Conservation (phyloP, 2,329 filamentous ascomycete genomes). For the Fonsecaea multimorphosa region DNA sequence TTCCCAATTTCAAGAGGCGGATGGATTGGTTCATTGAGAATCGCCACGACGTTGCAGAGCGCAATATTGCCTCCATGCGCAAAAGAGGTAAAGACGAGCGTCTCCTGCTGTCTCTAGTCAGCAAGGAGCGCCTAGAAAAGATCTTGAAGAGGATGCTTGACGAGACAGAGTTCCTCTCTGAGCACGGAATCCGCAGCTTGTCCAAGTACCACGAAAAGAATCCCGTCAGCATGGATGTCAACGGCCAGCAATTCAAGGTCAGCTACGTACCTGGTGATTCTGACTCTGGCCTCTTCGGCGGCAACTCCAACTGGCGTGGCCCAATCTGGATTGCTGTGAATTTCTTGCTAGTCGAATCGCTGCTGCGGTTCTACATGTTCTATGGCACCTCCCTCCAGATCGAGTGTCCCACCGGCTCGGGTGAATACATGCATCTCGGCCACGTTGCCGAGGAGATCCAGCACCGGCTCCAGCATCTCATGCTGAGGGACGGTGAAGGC, state of each 20-base stretch:
- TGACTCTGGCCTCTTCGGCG: constrained; percentile 91
- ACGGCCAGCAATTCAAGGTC: constrained; percentile 86
- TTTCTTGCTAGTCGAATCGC: constrained; percentile 88
- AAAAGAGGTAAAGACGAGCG: constrained; percentile 89
- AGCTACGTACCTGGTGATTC: constrained; percentile 94
- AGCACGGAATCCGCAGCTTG: constrained; percentile 87
- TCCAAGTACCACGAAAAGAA: constrained; percentile 90
- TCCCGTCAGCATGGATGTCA: constrained; percentile 94
- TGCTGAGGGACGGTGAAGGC: constrained; percentile 81
- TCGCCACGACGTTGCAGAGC: constrained; percentile 81
- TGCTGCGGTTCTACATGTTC: constrained; percentile 96
- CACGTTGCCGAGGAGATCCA: constrained; percentile 95
- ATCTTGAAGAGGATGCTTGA: constrained; percentile 92
- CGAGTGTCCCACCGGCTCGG: constrained; percentile 91
- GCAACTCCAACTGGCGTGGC: constrained; percentile 97
- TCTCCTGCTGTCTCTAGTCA: constrained; percentile 86
- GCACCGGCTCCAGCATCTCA: constrained; percentile 90
- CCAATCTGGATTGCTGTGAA: constrained; percentile 97
- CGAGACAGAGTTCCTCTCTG: constrained; percentile 88
- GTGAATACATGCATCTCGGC: constrained; percentile 93
- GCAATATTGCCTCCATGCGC: constrained; percentile 92
- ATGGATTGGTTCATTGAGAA: constrained; percentile 95
- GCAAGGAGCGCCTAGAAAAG: constrained; percentile 86
- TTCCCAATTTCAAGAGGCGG: constrained; percentile 90
- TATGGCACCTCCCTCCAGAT: constrained; percentile 88